Evolutionary conservation across 768 basidiomycete genomes (phyloP).

Genomic region (Auricularia heimuer): DNA sequence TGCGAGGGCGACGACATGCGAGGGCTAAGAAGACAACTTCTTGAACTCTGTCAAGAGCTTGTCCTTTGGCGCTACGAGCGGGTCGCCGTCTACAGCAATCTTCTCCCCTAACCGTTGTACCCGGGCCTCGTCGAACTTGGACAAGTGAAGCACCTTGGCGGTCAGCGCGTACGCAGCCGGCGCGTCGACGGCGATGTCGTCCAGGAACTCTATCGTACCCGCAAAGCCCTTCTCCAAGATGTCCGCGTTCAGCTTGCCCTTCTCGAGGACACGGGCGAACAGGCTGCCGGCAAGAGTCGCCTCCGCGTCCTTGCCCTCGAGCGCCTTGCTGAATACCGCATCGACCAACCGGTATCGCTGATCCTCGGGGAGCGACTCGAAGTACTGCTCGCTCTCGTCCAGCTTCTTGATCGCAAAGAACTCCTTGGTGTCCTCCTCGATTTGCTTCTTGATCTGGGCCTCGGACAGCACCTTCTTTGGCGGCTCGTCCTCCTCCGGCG

Average conservation of each 20-base stretch:
- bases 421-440: slow-evolving; percentile 76
- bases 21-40: slow-evolving; percentile 2
- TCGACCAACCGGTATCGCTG: slow-evolving; percentile 62
- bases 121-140: slow-evolving; percentile 44
- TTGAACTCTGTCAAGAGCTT: slow-evolving; percentile 22
- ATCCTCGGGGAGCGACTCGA: slow-evolving; percentile 56
- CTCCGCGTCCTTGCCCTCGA: slow-evolving; percentile 77
- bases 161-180: slow-evolving; percentile 76
- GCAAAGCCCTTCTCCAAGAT: slow-evolving; percentile 69
- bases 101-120: slow-evolving; percentile 24
- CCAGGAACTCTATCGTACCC: slow-evolving; percentile 63
- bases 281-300: slow-evolving; percentile 69
- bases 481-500: slow-evolving; percentile 32
- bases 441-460: slow-evolving; percentile 60
- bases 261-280: slow-evolving; percentile 52
- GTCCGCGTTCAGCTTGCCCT: slow-evolving; percentile 46
- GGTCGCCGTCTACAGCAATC: slow-evolving; percentile 27
- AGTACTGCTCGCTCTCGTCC: slow-evolving; percentile 83
- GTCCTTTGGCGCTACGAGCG: slow-evolving; percentile 23
- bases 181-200: slow-evolving; percentile 84
- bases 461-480: slow-evolving; percentile 44
- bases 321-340: slow-evolving; percentile 59
- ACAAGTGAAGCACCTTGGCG: slow-evolving; percentile 63
- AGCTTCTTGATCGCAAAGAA: slow-evolving; percentile 77
- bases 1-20: not conserved